Base-by-base conservation (phyloP, 140 eudicot species). In the Bidens hawaiensis region DNA sequence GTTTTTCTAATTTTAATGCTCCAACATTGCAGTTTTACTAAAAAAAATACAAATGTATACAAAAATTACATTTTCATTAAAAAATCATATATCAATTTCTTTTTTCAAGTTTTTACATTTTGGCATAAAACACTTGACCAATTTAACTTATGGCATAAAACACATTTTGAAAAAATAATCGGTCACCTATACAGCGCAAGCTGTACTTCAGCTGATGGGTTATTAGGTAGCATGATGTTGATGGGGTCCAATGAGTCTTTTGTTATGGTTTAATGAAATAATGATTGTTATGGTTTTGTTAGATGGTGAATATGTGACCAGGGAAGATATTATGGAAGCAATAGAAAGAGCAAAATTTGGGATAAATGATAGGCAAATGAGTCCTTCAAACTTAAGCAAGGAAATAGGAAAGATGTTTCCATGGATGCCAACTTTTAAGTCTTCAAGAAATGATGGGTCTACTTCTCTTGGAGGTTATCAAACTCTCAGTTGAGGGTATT, bases 301-400 rank as follows among this genome's bases (percentile, higher is more conserved):
- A 93, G 99, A 97, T 51, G 87, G 86, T 55, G 97, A 88, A 60
- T 74, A 72, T 46, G 99, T 93, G 41, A 59, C 95, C 34, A 93
- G 97, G 69, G 99, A 93, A 75, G 99, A 93, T 76, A 75, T 93
- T 21, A 93, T 93, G 97, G 97, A 89, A 75, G 99, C 97, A 4
- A 85, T 93, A 56, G 99, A 88, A 74, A 85, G 99, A 65, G 99
- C 99, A 24, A 93, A 88, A 68, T 93, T 83, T 76, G 99, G 99
- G 21, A 93, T 88, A 62, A 86, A 88, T 65, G 81, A 81, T 63
- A 83, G 76, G 78, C 87, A 79, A 67, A 30, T 64, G 18, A 73
- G 70, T 55, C 69, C 85, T 27, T 67, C 64, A 5, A 71, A 83
- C 31, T 60, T 88, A 70, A 79, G 81, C 70, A 83, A 76, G 66